Evolutionary conservation across 73 alveolate species (phyloP).

Genomic region (Uronychia binucleata): DNA sequence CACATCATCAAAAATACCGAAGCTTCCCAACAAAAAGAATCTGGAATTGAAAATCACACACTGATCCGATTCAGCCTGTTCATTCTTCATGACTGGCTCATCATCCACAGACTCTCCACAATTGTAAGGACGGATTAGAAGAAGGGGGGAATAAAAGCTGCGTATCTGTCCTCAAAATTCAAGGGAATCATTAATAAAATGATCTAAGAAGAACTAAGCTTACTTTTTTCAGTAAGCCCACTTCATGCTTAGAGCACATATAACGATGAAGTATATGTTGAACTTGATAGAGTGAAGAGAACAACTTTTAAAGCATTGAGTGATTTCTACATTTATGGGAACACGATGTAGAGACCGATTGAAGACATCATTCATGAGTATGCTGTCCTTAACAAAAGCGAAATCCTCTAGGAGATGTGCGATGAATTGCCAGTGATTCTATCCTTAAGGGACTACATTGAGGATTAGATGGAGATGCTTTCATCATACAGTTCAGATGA

Average conservation of each 20-base stretch:
- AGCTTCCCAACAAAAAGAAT: no score
- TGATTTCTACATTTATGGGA: background rate
- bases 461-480: no score
- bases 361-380: background rate
- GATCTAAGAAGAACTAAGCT: background rate
- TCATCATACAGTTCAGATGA: no score
- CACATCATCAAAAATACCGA: no score
- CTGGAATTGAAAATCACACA: no score
- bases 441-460: no score
- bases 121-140: background rate
- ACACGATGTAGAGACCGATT: background rate
- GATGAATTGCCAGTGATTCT: no score
- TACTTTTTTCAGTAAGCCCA: background rate
- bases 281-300: background rate
- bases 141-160: background rate
- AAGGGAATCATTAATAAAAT: no score
- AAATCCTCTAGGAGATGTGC: no score
- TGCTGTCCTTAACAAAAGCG: no score
- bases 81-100: background rate
- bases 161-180: background rate
- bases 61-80: background rate
- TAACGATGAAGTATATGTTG: background rate
- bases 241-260: background rate
- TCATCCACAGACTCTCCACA: background rate
- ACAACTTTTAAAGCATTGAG: background rate